phyloP scores from a whole-genome alignment of 2,329 filamentous ascomycete genomes.

The Aspergillus chevalieri region DNA sequence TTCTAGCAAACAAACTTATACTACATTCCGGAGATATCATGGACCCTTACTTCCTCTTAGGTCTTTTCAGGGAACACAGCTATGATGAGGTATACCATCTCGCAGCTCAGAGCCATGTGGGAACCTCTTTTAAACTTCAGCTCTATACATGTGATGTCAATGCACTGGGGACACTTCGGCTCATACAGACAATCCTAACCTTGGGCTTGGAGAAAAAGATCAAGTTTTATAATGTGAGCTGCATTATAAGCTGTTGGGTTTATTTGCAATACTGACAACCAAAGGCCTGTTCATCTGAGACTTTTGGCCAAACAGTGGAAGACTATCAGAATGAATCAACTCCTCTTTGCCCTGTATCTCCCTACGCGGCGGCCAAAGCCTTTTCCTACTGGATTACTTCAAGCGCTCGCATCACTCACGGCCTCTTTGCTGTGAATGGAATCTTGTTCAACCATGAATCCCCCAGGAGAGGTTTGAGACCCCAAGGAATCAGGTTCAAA shows the following conservation, averaged over 20 bases:
- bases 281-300: constrained; percentile 2
- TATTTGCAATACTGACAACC: background rate
- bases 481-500: background rate
- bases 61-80: background rate
- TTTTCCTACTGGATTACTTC: constrained; percentile 1
- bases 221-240: constrained; percentile 1
- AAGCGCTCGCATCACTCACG: constrained; percentile 1
- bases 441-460: constrained; percentile 6
- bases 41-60: background rate
- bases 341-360: constrained; percentile 2
- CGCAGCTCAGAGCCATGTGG: background rate
- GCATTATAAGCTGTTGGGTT: background rate
- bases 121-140: background rate
- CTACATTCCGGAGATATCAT: constrained; percentile 2
- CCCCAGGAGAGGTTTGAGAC: constrained; percentile 1
- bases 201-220: background rate
- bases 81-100: background rate
- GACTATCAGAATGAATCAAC: constrained; percentile 1
- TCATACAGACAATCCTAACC: constrained; percentile 1
- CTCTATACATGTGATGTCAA: constrained; percentile 1
- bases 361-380: constrained; percentile 3
- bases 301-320: constrained; percentile 1
- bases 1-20: background rate
- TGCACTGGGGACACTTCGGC: constrained; percentile 1
- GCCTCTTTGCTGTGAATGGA: constrained; percentile 3